Evolutionary conservation across 2,329 filamentous ascomycete species (phyloP), one percentile per base, ranked within the genome.

Genomic region (Clarireedia paspali): DNA sequence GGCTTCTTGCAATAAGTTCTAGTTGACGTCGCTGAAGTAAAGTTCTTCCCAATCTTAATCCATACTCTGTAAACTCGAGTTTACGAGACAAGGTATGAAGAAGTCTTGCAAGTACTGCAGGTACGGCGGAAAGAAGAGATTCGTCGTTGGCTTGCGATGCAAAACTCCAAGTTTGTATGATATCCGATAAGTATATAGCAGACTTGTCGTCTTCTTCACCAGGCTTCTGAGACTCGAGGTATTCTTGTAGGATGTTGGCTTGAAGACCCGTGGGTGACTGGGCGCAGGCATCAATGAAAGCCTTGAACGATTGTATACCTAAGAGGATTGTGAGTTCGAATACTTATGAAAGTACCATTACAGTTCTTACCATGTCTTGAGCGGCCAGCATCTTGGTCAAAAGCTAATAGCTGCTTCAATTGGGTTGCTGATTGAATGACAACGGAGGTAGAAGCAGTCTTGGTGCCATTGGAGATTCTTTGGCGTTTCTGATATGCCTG

Each of bases 121-220:
- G 84, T 3, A 94, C 83, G 6, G 89, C 82, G 1, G 91, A 92
- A 68, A 94, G 80, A 57, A 96, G 75, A 54, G 84, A 81, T 57
- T 96, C 91, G 63, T 91, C 87, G 67, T 89, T 89, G 62, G 83
- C 83, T 68, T 89, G 85, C 30, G 84, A 83, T 4, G 88, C 91
- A 73, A 88, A 91, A 48, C 83, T 84, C 92, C 92, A 97, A 57
- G 85, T 90, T 64, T 95, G 88, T 72, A 95, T 88, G 40, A 97
- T 74, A 64, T 96, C 89, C 2, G 80, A 74, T 30, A 97, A 80
- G 63, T 85, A 89, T 24, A 85, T 75, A 6, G 80, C 75, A 53
- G 81, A 77, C 52, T 81, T 79, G 39, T 83, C 81, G 42, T 73
- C 77, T 55, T 69, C 67, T 52, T 75, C 71, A 62, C 71, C 70